Base-by-base conservation (phyloP, 2,329 filamentous ascomycete genomes). In the Tothia fuscella region DNA sequence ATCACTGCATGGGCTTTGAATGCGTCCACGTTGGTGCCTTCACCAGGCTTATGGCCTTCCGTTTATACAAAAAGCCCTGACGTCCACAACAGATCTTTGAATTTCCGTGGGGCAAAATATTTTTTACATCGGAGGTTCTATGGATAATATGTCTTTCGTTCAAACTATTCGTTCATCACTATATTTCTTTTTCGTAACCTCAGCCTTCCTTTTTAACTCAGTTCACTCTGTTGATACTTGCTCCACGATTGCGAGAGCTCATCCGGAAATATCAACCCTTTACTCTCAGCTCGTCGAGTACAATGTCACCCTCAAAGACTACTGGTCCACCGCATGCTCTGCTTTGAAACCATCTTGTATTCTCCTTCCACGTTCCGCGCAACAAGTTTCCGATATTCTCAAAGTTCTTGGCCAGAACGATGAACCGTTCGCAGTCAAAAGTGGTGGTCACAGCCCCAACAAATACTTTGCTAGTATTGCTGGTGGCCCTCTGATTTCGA, bases 401-500 rank as follows among this genome's bases (percentile, higher is more conserved):
- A 30, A 25, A 12, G 19, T 34, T 5, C 28, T 44, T 13, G 17
- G 28, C 7, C 14, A 38, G 19, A 41, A 10, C 19, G 26, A 25
- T 31, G 42, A 44, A 31, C n/a, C 34, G 10, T 63, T 61, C 48
- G 55, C 61, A 9, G 55, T 60, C 41, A 60, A 61, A 48, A 59
- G 57, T 39, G 62, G 60, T 13, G 60, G 65, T 3, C 63, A 67
- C 44, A 54, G 58, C 41, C 58, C 61, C 0, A 63, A 63, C 41
- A 43, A 47, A 6, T 51, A 56, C 22, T 43, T 37, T 21, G n/a
- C 25, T 13, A 42, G 52, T 17, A 48, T 61, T 5, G 35, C 55
- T 28, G 59, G 58, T 40, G 61, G 61, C 31, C 56, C 63, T 2
- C 51, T 64, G n/a, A 59, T 64, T 41, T 51, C 57, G 3, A 54